phyloP scores from a whole-genome alignment of 2,329 filamentous ascomycete species.

The Neoascochyta sp. region DNA sequence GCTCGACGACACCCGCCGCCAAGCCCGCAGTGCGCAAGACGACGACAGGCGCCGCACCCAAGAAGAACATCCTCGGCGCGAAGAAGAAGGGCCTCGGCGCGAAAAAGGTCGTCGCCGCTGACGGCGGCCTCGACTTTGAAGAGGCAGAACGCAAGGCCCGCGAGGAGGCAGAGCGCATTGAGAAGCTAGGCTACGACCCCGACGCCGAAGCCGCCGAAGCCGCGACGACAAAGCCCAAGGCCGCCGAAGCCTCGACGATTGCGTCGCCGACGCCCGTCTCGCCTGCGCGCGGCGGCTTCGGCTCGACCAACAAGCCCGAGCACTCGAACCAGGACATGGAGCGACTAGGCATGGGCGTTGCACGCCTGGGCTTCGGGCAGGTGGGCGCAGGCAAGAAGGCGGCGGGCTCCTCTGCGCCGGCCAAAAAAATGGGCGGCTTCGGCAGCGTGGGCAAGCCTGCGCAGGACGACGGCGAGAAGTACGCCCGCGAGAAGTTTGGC shows the following conservation, averaged over 20 bases:
- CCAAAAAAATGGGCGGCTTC: conserved; percentile 84
- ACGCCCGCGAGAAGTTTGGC: conserved; percentile 85
- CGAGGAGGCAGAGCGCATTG: conserved; percentile 94
- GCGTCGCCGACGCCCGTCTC: conserved; percentile 73
- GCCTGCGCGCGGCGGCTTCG: conserved; percentile 60
- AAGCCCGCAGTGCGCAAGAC: conserved; percentile 80
- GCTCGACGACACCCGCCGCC: conserved; percentile 52
- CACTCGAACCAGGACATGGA: conserved; percentile 74
- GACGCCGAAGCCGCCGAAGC: conserved; percentile 64
- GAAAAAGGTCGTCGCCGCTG: conserved; percentile 73
- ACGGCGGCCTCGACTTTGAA: conserved; percentile 78
- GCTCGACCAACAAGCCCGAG: conserved; percentile 53
- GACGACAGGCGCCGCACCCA: conserved; percentile 58
- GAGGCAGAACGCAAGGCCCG: conserved; percentile 96
- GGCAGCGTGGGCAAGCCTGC: conserved; percentile 75
- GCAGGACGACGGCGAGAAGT: conserved; percentile 70
- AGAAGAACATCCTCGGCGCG: conserved; percentile 84
- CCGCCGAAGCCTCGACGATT: conserved; percentile 55
- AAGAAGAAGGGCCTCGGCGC: conserved; percentile 56
- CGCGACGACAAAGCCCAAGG: conserved; percentile 39
- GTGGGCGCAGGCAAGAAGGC: conserved; percentile 60
- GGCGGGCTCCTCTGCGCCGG: conserved; percentile 53
- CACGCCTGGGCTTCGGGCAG: conserved; percentile 82
- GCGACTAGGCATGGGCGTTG: conserved; percentile 83
- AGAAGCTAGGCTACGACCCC: conserved; percentile 91